phyloP scores from a whole-genome alignment of 805 yeast genomes.

The Kuraishia ogatae region DNA sequence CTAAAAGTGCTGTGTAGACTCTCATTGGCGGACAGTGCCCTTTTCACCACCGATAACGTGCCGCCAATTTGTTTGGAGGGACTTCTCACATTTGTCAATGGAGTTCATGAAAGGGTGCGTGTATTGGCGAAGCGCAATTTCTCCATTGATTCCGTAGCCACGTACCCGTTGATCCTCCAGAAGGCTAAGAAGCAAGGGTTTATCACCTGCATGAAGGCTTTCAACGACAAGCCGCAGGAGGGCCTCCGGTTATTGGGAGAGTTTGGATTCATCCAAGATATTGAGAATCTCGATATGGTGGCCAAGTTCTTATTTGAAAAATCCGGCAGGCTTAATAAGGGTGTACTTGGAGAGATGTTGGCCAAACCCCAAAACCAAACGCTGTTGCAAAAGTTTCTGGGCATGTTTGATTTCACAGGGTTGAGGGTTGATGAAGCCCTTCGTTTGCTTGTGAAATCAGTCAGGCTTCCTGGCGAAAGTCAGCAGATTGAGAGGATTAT shows the following conservation, averaged over 20 bases:
- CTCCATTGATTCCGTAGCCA: conserved; percentile 8
- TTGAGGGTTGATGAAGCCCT: conserved; percentile 90
- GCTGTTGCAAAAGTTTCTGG: conserved; percentile 56
- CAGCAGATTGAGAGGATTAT: conserved; percentile 92
- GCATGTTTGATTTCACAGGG: conserved; percentile 63
- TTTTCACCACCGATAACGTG: conserved; percentile 69
- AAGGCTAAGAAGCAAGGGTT: conserved; percentile 62
- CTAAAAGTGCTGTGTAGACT: conserved; percentile 66
- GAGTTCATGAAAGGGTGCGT: conserved; percentile 45
- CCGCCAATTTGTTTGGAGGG: conserved; percentile 95
- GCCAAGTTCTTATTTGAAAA: conserved; percentile 71
- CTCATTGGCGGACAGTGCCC: conserved; percentile 81
- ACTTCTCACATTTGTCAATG: conserved; percentile 58
- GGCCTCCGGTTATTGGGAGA: conserved; percentile 64
- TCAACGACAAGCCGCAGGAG: conserved; percentile 70
- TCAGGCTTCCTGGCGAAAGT: conserved; percentile 94
- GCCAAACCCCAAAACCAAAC: conserved; percentile 65
- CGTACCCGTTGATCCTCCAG: conserved; percentile 26
- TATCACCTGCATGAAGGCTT: conserved; percentile 61
- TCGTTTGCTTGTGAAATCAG: conserved; percentile 69
- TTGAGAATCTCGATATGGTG: conserved; percentile 46
- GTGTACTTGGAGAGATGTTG: conserved; percentile 75
- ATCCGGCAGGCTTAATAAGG: conserved; percentile 80
- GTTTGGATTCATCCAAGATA: conserved; percentile 48
- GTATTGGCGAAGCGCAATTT: conserved; percentile 17